phyloP scores from a whole-genome alignment of 805 yeast species.

The Yarrowia osloensis region DNA sequence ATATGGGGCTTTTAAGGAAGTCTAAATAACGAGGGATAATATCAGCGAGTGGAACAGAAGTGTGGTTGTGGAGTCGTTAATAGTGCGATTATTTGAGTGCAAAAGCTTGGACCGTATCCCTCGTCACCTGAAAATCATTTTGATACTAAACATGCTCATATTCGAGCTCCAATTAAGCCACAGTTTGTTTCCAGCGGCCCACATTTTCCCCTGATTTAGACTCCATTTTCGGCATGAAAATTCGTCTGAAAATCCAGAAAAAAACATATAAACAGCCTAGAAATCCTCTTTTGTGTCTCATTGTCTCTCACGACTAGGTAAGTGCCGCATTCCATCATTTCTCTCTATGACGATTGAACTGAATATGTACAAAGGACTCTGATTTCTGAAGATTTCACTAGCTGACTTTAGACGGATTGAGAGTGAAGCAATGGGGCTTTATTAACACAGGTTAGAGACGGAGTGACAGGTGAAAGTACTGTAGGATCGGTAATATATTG shows the following conservation, averaged over 20 bases:
- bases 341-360: constrained; percentile 7
- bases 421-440: background rate
- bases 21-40: background rate
- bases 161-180: background rate
- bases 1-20: background rate
- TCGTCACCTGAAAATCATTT: background rate
- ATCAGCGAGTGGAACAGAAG: background rate
- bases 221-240: no score
- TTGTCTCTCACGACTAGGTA: no score
- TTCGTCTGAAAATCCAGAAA: no score
- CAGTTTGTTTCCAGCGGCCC: no score
- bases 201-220: no score
- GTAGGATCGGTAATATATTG: no score
- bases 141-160: background rate
- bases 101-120: background rate
- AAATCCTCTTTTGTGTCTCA: no score
- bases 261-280: no score
- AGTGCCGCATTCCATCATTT: no score
- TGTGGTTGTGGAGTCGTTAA: no score
- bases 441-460: background rate
- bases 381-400: constrained; percentile 18
- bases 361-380: constrained; percentile 25
- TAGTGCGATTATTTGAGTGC: no score
- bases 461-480: no score
- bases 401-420: background rate